Evolutionary conservation across 2,329 filamentous ascomycete genomes (phyloP).

Genomic region (Paracoccidioides brasiliensis): DNA sequence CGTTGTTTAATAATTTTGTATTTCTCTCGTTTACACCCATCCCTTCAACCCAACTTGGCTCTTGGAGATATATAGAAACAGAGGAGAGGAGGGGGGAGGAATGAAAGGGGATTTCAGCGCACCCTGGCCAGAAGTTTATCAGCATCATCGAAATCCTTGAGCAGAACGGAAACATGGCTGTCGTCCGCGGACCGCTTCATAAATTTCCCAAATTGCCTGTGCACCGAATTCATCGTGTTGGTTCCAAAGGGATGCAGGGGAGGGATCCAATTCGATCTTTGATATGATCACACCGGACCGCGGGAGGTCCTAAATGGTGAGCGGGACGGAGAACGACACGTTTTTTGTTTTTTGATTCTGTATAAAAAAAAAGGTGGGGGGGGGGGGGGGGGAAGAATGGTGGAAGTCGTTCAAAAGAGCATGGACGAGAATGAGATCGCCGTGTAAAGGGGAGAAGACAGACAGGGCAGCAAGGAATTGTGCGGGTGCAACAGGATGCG

Average conservation of each 20-base stretch:
- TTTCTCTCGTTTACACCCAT: no score
- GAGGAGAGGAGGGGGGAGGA: background rate
- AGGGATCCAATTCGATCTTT: background rate
- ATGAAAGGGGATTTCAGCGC: conserved; percentile 15
- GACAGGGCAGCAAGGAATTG: background rate
- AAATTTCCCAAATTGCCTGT: conserved; percentile 61
- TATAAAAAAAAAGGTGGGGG: no score
- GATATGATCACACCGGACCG: background rate
- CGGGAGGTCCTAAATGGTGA: no score
- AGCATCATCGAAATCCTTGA: conserved; percentile 70
- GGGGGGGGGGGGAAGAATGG: background rate
- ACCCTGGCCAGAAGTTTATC: conserved; percentile 63
- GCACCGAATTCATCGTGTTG: conserved; percentile 38
- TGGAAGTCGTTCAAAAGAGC: background rate
- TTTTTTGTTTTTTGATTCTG: no score
- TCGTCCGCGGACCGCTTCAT: conserved; percentile 60
- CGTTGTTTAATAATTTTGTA: no score
- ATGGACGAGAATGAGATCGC: background rate
- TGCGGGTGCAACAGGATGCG: conserved; percentile 8
- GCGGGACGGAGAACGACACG: no score
- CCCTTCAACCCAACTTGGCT: no score
- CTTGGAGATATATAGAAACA: no score
- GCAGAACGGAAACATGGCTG: conserved; percentile 58
- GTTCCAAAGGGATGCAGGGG: background rate
- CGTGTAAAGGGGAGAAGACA: background rate